Evolutionary conservation across 495 filamentous ascomycete species (phyloP).

Genomic region (Hyaloscypha bicolor): DNA sequence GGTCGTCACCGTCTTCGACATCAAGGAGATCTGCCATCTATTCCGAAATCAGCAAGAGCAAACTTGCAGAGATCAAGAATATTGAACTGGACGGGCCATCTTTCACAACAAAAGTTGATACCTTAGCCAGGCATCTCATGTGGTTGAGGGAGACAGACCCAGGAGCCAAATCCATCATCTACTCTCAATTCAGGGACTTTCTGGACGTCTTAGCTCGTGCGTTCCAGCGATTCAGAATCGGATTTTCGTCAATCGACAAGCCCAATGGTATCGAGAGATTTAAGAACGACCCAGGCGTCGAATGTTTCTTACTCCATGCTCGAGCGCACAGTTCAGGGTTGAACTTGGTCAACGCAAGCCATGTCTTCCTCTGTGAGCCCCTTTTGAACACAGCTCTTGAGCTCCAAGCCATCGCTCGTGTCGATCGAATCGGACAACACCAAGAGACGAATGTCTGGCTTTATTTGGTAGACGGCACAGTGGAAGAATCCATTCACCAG

Average conservation of each 20-base stretch:
- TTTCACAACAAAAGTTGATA: conserved; percentile 90
- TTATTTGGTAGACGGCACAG: conserved; percentile 84
- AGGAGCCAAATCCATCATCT: conserved; percentile 86
- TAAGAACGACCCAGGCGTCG: conserved; percentile 69
- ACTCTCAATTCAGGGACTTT: conserved; percentile 85
- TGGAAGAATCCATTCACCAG: conserved; percentile 88
- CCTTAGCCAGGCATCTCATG: conserved; percentile 74
- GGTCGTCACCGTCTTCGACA: conserved; percentile 20
- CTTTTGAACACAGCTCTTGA: conserved; percentile 91
- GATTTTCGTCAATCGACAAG: conserved; percentile 64
- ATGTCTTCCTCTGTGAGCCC: conserved; percentile 94
- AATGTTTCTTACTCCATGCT: conserved; percentile 88
- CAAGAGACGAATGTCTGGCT: conserved; percentile 92
- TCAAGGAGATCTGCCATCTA: conserved; percentile 60
- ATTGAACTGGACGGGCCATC: conserved; percentile 72
- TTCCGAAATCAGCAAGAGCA: conserved; percentile 67
- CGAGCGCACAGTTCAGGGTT: conserved; percentile 85
- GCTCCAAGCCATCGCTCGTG: conserved; percentile 89
- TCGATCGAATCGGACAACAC: conserved; percentile 91
- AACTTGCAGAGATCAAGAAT: conserved; percentile 78
- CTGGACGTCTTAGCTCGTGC: conserved; percentile 71
- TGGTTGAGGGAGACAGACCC: conserved; percentile 86
- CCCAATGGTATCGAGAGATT: conserved; percentile 69
- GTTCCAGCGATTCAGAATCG: conserved; percentile 68
- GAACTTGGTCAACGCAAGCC: conserved; percentile 88